Conservation (phyloP, 73 alveolate species). For the Paramecium biaurelia region DNA sequence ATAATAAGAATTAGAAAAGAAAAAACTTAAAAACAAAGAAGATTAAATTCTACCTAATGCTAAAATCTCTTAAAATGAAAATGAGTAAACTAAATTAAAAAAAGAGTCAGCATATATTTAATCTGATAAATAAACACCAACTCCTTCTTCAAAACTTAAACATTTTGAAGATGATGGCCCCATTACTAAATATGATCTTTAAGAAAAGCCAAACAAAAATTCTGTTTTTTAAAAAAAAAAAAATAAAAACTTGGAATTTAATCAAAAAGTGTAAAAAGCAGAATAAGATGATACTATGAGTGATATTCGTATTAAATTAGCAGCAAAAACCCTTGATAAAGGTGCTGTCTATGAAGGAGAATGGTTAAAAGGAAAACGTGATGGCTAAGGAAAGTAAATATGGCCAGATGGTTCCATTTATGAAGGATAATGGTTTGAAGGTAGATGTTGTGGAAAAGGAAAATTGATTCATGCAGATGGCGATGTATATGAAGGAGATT, state of each 20-base stretch:
- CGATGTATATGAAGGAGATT: slow-evolving; percentile 74
- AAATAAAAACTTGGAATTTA: not conserved
- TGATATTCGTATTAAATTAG: not conserved
- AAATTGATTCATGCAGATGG: slow-evolving; percentile 75
- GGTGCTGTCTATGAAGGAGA: slow-evolving; percentile 74
- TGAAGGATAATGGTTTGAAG: slow-evolving; percentile 80
- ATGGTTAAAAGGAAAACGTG: slow-evolving; percentile 70
- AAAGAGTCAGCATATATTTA: not conserved
- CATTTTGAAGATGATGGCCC: slow-evolving; percentile 1
- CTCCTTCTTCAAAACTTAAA: not conserved
- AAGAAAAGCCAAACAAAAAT: not conserved
- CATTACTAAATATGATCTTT: not conserved
- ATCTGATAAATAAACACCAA: not conserved
- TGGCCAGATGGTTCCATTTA: slow-evolving; percentile 84
- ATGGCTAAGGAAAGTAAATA: slow-evolving; percentile 71
- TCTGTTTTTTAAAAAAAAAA: not conserved
- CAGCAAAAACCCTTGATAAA: not conserved
- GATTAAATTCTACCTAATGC: not conserved
- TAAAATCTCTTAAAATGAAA: not conserved
- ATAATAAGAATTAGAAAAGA: not conserved
- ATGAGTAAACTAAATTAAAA: not conserved
- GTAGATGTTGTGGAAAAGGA: slow-evolving; percentile 75
- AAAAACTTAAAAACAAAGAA: not conserved
- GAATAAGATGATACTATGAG: slow-evolving; percentile 13
- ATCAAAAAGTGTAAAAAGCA: not conserved